Conservation (phyloP, 805 yeast species). For the Ogataea philodendri region DNA sequence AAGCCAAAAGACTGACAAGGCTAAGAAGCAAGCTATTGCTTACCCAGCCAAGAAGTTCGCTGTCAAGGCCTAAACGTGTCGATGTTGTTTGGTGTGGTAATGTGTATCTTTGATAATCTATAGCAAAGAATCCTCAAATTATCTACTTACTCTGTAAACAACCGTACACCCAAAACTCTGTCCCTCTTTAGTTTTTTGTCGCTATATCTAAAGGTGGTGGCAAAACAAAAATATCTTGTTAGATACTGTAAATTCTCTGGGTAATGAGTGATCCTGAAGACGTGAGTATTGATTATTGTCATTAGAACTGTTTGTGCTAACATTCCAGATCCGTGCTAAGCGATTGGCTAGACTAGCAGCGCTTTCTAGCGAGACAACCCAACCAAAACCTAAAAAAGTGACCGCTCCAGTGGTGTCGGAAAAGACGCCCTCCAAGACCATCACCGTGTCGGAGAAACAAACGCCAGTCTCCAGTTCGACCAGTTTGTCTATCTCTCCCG, state of each 20-base stretch:
- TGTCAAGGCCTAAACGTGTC: slow-evolving; percentile 81
- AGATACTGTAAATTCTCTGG: neutral
- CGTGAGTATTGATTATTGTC: slow-evolving; percentile 12
- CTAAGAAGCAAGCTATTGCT: slow-evolving; percentile 88
- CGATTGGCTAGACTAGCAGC: slow-evolving; percentile 49
- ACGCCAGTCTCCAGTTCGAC: neutral
- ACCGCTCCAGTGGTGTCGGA: slow-evolving; percentile 2
- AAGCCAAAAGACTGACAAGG: slow-evolving; percentile 77
- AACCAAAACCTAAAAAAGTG: slow-evolving; percentile 9
- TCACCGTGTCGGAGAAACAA: neutral
- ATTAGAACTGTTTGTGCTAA: slow-evolving; percentile 3
- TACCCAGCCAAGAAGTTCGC: slow-evolving; percentile 99
- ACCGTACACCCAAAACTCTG: slow-evolving; percentile 11
- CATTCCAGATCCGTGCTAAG: slow-evolving; percentile 37
- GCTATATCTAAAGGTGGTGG: slow-evolving; percentile 13
- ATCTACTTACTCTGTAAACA: slow-evolving; percentile 5
- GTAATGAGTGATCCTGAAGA: slow-evolving; percentile 22
- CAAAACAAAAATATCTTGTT: slow-evolving; percentile 11
- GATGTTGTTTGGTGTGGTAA: slow-evolving; percentile 16
- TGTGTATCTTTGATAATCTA: slow-evolving; percentile 16
- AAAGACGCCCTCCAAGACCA: neutral
- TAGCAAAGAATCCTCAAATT: slow-evolving; percentile 15
- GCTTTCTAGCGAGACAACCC: slow-evolving; percentile 7
- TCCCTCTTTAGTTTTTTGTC: neutral
- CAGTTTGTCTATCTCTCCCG: neutral